These are phyloP conservation scores for Mortierella sp. DNA, from an alignment of 371 early-diverging fungal species.

Conservation along the genomic window DNA sequence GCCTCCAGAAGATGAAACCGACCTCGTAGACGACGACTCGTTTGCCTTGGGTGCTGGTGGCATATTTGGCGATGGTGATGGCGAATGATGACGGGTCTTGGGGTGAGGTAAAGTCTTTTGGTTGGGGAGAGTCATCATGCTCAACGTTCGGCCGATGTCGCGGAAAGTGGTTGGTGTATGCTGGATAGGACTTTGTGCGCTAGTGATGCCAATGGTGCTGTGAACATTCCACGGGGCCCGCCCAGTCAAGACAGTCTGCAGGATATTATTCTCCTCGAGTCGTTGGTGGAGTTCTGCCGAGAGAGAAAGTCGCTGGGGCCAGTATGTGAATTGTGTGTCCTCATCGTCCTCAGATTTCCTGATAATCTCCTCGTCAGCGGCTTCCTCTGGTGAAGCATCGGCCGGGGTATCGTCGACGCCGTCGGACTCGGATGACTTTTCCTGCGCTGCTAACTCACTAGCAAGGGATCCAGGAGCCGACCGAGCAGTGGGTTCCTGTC, in stretches of 20 bases:
- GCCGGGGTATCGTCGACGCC: not conserved
- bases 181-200: constrained; percentile 10
- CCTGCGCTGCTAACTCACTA: constrained; percentile 15
- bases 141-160: constrained; percentile 38
- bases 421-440: not conserved
- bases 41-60: not conserved
- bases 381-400: not conserved
- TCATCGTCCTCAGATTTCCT: not conserved
- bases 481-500: not conserved
- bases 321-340: not conserved
- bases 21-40: constrained; percentile 15
- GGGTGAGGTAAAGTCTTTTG: constrained; percentile 15
- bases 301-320: constrained; percentile 37
- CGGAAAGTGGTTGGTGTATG: constrained; percentile 21
- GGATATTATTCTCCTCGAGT: constrained; percentile 45
- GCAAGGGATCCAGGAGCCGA: constrained; percentile 19
- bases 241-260: constrained; percentile 33
- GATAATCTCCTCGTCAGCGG: constrained; percentile 1
- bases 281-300: constrained; percentile 46
- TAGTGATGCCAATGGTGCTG: constrained; percentile 21
- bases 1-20: constrained; percentile 26
- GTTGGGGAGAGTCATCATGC: constrained; percentile 42
- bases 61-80: not conserved
- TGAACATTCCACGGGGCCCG: constrained; percentile 15
- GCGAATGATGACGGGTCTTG: constrained; percentile 10